phyloP scores from a whole-genome alignment of 2,329 filamentous ascomycete species.

The Fusarium chuoi region DNA sequence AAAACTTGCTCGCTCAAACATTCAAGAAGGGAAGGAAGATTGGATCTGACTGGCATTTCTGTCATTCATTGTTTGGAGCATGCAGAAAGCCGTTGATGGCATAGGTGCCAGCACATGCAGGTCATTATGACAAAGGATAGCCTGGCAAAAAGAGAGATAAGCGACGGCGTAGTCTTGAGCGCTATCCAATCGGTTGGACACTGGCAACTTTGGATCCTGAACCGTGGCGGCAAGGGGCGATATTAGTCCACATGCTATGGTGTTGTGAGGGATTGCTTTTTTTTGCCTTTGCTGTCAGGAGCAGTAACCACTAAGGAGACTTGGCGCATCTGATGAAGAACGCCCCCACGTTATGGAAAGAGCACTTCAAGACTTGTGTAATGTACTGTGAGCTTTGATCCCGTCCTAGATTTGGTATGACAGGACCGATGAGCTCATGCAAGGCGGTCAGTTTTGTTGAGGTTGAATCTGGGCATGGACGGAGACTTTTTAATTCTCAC shows the following conservation, averaged over 20 bases:
- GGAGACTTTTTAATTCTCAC: conserved; percentile 32
- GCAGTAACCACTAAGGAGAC: conserved; percentile 25
- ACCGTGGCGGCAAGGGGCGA: conserved; percentile 28
- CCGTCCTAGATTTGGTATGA: conserved; percentile 30
- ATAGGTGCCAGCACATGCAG: conserved; percentile 37
- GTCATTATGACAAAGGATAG: conserved; percentile 32
- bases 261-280: conserved; percentile 37
- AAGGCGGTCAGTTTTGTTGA: conserved; percentile 29
- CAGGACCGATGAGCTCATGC: conserved; percentile 31
- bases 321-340: conserved; percentile 36
- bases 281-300: conserved; percentile 24
- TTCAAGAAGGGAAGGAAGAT: neutral
- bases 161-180: conserved; percentile 38
- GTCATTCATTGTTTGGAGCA: conserved; percentile 6
- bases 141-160: conserved; percentile 41
- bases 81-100: conserved; percentile 30
- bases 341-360: conserved; percentile 28
- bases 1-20: neutral
- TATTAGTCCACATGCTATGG: conserved; percentile 30
- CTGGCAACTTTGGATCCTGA: conserved; percentile 41
- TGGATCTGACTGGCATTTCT: neutral
- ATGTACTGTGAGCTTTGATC: conserved; percentile 7
- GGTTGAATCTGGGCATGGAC: conserved; percentile 8
- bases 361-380: conserved; percentile 13
- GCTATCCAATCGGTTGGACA: conserved; percentile 39